Evolutionary conservation across 495 filamentous ascomycete species (phyloP).

Genomic region (Penicillium turbatum): DNA sequence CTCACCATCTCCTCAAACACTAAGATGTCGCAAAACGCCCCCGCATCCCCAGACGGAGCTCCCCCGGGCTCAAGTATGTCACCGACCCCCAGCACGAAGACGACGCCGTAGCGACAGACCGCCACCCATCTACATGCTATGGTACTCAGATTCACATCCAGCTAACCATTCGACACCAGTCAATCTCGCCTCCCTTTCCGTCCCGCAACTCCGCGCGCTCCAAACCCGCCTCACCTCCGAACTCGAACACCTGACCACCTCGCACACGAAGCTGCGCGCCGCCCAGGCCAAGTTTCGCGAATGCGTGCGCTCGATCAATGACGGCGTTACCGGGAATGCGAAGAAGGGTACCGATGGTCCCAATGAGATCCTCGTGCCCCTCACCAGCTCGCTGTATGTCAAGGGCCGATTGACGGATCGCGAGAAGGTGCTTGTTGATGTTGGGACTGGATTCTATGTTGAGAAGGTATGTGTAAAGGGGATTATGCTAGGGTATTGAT

Average conservation of each 20-base stretch:
- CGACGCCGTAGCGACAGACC: background rate
- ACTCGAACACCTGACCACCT: conserved; percentile 84
- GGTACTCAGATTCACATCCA: background rate
- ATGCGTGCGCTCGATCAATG: conserved; percentile 70
- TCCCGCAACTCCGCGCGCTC: conserved; percentile 57
- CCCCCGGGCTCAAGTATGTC: conserved; percentile 31
- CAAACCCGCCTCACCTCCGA: conserved; percentile 96
- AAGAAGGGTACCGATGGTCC: conserved; percentile 36
- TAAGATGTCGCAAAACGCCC: conserved; percentile 25
- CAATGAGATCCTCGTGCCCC: conserved; percentile 72
- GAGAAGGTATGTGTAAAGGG: conserved; percentile 63
- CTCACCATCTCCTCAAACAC: background rate
- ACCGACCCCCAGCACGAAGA: conserved; percentile 1
- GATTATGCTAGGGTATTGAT: background rate
- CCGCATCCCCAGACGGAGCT: conserved; percentile 26
- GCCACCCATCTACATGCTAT: background rate
- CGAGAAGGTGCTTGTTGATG: conserved; percentile 84
- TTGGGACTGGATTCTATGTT: conserved; percentile 94
- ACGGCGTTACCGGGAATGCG: conserved; percentile 46
- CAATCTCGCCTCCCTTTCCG: conserved; percentile 57
- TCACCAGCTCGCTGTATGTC: conserved; percentile 92
- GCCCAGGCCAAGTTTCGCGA: conserved; percentile 91
- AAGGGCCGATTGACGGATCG: conserved; percentile 73
- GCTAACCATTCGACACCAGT: conserved; percentile 37
- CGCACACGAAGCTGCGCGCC: conserved; percentile 80